Evolutionary conservation across 2,329 filamentous ascomycete species (phyloP), one percentile per base, ranked within the genome.

Genomic region (Gremmenia infestans): DNA sequence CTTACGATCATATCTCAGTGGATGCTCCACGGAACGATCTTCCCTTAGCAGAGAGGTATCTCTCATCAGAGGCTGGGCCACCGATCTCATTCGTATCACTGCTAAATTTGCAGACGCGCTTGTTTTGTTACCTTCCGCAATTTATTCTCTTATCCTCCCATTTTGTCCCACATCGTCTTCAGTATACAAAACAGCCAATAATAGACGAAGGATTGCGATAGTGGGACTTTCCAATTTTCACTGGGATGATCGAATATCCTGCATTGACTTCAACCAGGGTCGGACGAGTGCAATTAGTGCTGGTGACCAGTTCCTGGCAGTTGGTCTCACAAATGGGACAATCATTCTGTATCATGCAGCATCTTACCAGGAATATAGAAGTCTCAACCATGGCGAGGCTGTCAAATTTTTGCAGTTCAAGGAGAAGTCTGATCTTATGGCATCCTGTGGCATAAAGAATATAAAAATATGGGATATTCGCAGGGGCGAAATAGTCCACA

Each of bases 141-240:
- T 73, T n/a, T 68, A 70, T 55, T 66, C 60, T 39, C 61, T 72
- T 1, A 67, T 73, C n/a, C 71, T 68, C 2, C 68, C 71, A 2
- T 64, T 73, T 49, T 73, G 71, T 53, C 72, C 72, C 14, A 49
- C 58, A 2, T 55, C 57, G 4, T 63, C 55, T 28, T 54, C 58
- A 1, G 51, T 60, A 11, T 50, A 54, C 19, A 64, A 58, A 50
- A 58, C 60, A n/a, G 59, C 51, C 4, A 54, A 48, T 17, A 50
- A 52, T 35, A 40, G 45, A 5, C 52, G 60, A 9, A 52, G 58
- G 4, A 53, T 69, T 19, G 28, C 59, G 5, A 58, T 68, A 9
- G 15, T 54, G 12, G 68, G 68, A 17, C 50, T 67, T 12, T 58
- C 54, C 15, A 56, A 56, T n/a, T 48, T n/a, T 15, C 35, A 53